Evolutionary conservation across 306 rosid species (phyloP), one percentile per base, ranked within the genome.

Genomic region (Prunus mongolica): DNA sequence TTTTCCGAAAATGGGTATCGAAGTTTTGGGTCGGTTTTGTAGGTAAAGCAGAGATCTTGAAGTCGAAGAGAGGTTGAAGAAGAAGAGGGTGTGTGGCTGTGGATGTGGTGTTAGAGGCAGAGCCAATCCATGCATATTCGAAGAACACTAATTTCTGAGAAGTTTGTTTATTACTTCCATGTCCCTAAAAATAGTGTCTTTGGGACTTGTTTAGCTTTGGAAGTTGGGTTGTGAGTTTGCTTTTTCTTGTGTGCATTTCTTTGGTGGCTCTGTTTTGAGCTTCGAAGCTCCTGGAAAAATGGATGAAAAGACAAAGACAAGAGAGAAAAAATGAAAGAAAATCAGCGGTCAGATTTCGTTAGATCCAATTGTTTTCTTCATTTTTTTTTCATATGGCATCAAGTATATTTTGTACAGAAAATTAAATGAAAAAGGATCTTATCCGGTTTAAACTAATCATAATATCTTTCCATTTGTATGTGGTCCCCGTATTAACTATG

Each of bases 101-200:
- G 45, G 46, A n/a, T 11, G 65, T 24, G 73, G 57, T 50, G 86
- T 18, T 28, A 71, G 80, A 73, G 88, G 80, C 52, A 63, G 66
- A 81, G 73, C 84, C 67, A 81, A 76, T 69, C 79, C 90, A 79
- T 82, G 79, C 96, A 93, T 90, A 72, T 86, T 84, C 78, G 73
- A 34, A 55, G 79, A 81, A 38, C 44, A 38, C 22, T 76, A 82
- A 74, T 67, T 19, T 49, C 8, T 62, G 65, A n/a, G 10, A 32
- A 24, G 19, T 20, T 52, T 58, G 46, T 32, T 27, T 34, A 60
- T 30, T 16, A 69, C 57, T 56, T 28, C 88, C 86, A 82, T 86
- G 71, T 34, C 78, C 54, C 25, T 15, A 25, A 50, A 46, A 70
- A 45, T 74, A 70, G 46, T 81, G 22, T 15, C 9, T 55, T 44